Evolutionary conservation across 805 yeast species (phyloP), one percentile per base, ranked within the genome.

Genomic region (Monosporozyma yasuniensis): DNA sequence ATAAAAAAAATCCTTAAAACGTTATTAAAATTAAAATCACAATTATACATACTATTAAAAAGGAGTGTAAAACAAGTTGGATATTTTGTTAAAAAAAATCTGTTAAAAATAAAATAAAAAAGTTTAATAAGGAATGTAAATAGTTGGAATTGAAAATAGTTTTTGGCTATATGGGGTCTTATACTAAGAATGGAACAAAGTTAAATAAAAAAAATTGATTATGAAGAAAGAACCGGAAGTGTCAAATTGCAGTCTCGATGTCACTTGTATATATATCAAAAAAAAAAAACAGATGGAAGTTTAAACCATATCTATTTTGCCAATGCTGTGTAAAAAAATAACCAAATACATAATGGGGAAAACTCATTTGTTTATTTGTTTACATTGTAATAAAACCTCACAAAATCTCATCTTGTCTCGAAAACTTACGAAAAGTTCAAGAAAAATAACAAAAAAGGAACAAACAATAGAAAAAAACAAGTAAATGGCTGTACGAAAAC

Each of bases 81-180:
- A 49, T 38, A 21, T 22, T 50, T n/a, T n/a, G n/a, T n/a, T 41
- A 37, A 51, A 50, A 35, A 46, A 47, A 50, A 47, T 32, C 14
- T 32, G 16, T 12, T 37, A 37, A 39, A 39, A 21, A 9, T 45
- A 46, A 37, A 44, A 22, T 18, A 21, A 12, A 22, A 21, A 49
- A 45, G 48, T 42, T 22, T 12, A 12, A 18, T 37, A 63, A 65
- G 69, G 69, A 65, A 59, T 62, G 68, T 65, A 65, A 58, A 58
- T 60, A 65, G 69, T 66, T 65, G 69, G 67, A 57, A 54, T 22
- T 37, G 16, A 21, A 39, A 39, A 39, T 21, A 39, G 21, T 7
- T 21, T 39, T 39, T 39, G 42, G 42, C 42, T 39, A 39, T 39
- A 39, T 39, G 42, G 27, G 9, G n/a, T 7, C 39, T 35, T 35